Conservation (phyloP, 257 asterid genomes). For the Rauvolfia tetraphylla region DNA sequence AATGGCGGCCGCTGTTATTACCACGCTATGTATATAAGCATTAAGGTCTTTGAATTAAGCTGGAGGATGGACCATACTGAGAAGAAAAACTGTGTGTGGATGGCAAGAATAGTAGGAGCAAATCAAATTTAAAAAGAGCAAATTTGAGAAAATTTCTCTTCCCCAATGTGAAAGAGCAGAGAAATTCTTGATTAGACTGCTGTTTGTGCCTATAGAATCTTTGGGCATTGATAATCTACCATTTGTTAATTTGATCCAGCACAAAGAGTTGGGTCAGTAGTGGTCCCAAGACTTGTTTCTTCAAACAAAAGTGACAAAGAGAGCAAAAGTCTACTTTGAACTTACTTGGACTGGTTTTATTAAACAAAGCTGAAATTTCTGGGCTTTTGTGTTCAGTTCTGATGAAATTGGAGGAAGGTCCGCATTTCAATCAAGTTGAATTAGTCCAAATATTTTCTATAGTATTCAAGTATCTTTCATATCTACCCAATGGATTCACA, state of each 20-base stretch:
- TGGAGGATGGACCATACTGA: neutral
- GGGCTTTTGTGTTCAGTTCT: conserved; percentile 11
- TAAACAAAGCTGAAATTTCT: conserved; percentile 20
- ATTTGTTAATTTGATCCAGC: conserved; percentile 25
- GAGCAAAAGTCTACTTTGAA: conserved; percentile 58
- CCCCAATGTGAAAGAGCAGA: conserved; percentile 43
- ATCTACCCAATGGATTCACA: neutral
- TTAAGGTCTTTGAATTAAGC: neutral
- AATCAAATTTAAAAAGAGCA: neutral
- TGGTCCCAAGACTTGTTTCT: conserved; percentile 47
- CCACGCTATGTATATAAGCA: neutral
- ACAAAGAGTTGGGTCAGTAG: conserved; percentile 13
- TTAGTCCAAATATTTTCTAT: conserved; percentile 4
- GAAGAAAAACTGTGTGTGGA: neutral
- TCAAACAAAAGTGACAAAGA: conserved; percentile 48
- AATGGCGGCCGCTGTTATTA: neutral
- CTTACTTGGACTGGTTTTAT: conserved; percentile 38
- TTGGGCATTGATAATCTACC: conserved; percentile 21
- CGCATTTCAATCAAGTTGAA: conserved; percentile 23
- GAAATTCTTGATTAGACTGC: conserved; percentile 25
- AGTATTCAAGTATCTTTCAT: neutral
- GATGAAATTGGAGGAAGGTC: conserved; percentile 24
- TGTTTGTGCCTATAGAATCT: neutral
- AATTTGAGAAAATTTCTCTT: conserved; percentile 8
- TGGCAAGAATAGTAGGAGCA: neutral